These are phyloP conservation scores for Crithidia sp. DNA, from an alignment of 208 protist genomes.

Conservation along the genomic window DNA sequence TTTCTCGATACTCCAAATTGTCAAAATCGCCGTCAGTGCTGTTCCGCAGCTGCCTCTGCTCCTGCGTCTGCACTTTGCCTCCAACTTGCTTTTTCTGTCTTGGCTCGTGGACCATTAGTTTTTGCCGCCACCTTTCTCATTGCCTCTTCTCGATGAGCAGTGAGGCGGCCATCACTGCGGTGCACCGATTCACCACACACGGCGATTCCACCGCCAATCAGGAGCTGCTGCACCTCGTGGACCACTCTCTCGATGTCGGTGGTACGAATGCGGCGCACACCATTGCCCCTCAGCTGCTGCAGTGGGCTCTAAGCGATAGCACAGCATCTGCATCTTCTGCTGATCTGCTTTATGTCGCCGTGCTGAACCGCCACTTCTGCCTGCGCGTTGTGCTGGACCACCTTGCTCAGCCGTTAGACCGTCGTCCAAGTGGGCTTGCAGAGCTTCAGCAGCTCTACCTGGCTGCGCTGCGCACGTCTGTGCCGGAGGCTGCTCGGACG, in stretches of 20 bases:
- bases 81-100: conserved; percentile 1
- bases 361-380: conserved; percentile 75
- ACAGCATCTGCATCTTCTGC: conserved; percentile 5
- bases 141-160: background rate
- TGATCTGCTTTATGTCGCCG: conserved; percentile 42
- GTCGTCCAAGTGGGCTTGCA: conserved; percentile 37
- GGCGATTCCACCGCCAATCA: conserved; percentile 22
- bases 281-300: conserved; percentile 51
- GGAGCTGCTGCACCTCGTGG: conserved; percentile 25
- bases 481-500: conserved; percentile 24
- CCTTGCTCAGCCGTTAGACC: conserved; percentile 51
- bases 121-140: background rate
- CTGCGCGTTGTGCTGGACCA: conserved; percentile 46
- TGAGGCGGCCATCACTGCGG: conserved; percentile 18
- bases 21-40: too few relatives aligned
- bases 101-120: background rate
- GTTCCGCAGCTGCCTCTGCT: too few relatives aligned
- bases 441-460: conserved; percentile 62
- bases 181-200: conserved; percentile 21
- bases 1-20: background rate
- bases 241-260: conserved; percentile 28
- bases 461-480: background rate
- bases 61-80: too few relatives aligned
- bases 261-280: conserved; percentile 25
- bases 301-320: conserved; percentile 26